Percentiles rank a stretch among this genome's conserved stretches.
These are phyloP conservation scores for Backusella circina DNA, from an alignment of 192 early-diverging fungal genomes.

Conservation along the genomic window DNA sequence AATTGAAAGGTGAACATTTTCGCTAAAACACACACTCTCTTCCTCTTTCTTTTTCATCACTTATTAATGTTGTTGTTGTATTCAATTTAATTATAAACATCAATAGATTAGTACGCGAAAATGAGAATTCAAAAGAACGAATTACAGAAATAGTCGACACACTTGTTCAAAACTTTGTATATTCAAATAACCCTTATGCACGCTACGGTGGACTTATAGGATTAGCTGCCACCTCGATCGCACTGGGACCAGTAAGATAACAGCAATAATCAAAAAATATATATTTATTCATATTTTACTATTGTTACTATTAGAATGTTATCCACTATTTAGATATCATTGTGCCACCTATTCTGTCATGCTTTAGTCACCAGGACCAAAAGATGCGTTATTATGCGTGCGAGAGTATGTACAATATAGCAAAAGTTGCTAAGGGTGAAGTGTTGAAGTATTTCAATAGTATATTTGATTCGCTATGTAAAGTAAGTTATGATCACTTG, in stretches of 20 bases:
- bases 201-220: conserved; percentile 94
- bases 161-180: conserved; percentile 86
- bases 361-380: conserved; percentile 88
- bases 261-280: neutral
- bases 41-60: neutral
- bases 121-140: conserved; percentile 52
- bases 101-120: conserved; percentile 63
- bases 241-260: conserved; percentile 69
- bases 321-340: conserved; percentile 69
- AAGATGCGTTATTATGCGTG: conserved; percentile 98
- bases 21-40: too few relatives aligned
- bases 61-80: neutral
- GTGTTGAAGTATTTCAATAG: conserved; percentile 93
- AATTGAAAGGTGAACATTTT: conserved; percentile 67
- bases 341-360: conserved; percentile 91
- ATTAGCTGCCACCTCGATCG: conserved; percentile 84
- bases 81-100: neutral
- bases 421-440: conserved; percentile 88
- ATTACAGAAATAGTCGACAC: conserved; percentile 73
- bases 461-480: conserved; percentile 93
- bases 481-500: conserved; percentile 52
- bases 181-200: conserved; percentile 78
- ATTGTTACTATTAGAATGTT: conserved; percentile 41
- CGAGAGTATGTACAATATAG: conserved; percentile 98
- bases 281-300: neutral